Percentiles rank a stretch among this genome's conserved stretches.
phyloP scores from a whole-genome alignment of 2,329 filamentous ascomycete species.

The Calonectria pseudoturangicola region DNA sequence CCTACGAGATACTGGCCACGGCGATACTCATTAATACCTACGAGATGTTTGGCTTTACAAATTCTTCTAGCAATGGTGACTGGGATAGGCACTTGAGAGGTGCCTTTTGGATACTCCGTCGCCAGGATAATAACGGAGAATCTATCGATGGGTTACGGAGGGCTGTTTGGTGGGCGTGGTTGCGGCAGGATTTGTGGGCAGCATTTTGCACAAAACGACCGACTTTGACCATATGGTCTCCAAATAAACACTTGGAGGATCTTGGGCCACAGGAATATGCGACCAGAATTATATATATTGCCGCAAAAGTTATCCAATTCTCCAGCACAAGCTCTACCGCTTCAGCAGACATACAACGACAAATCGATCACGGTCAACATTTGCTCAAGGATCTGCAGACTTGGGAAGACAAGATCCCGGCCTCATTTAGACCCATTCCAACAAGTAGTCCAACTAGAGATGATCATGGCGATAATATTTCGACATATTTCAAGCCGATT shows the following conservation, averaged over 20 bases:
- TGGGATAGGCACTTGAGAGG: constrained; percentile 11
- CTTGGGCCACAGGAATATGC: not conserved
- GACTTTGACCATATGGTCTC: constrained; percentile 17
- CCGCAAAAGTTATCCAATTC: constrained; percentile 10
- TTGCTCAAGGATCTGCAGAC: not conserved
- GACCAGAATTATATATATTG: constrained; percentile 10
- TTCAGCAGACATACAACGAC: not conserved
- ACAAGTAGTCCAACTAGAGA: not conserved
- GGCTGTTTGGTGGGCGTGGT: constrained; percentile 15
- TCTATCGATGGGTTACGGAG: constrained; percentile 7
- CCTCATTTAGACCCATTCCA: not conserved
- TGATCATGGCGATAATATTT: not conserved
- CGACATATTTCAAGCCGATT: not conserved
- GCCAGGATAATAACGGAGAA: constrained; percentile 14
- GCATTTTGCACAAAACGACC: constrained; percentile 9
- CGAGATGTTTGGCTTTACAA: constrained; percentile 20
- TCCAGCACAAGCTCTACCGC: not conserved
- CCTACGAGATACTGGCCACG: constrained; percentile 18
- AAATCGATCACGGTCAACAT: constrained; percentile 1
- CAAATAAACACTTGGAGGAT: not conserved
- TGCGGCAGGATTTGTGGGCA: constrained; percentile 20
- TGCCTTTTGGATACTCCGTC: constrained; percentile 13
- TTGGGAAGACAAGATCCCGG: constrained; percentile 9
- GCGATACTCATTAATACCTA: constrained; percentile 13
- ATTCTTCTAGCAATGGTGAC: not conserved